Percentiles rank a stretch among this genome's conserved stretches.
These are phyloP conservation scores for Camellia sinensis DNA, from an alignment of 148 eudicot species.

Conservation along the genomic window DNA sequence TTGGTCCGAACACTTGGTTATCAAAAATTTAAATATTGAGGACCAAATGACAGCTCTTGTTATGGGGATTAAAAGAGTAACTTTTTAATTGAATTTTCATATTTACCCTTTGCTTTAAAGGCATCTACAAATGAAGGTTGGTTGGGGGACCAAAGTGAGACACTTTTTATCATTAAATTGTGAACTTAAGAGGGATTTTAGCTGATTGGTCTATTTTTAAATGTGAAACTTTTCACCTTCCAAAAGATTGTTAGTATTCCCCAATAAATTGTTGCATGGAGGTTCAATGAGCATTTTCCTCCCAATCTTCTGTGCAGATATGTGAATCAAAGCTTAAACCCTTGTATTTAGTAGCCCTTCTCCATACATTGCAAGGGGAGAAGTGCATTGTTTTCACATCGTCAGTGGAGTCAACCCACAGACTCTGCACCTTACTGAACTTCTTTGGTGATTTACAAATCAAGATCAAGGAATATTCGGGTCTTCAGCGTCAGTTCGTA, in stretches of 20 bases:
- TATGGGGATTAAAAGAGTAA: too few relatives aligned
- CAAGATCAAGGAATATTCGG: constrained; percentile 76
- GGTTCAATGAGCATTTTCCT: background rate
- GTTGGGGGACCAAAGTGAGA: too few relatives aligned
- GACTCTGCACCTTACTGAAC: constrained; percentile 63
- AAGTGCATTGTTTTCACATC: constrained; percentile 93
- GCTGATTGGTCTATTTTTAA: background rate
- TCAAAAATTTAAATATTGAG: too few relatives aligned
- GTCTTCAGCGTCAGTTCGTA: constrained; percentile 72
- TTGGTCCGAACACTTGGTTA: too few relatives aligned
- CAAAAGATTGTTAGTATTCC: background rate
- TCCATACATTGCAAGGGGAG: constrained; percentile 69
- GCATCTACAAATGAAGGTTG: too few relatives aligned
- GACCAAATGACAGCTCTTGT: too few relatives aligned
- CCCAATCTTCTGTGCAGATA: constrained; percentile 47
- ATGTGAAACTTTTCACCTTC: background rate
- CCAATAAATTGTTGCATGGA: background rate
- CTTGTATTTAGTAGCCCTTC: constrained; percentile 68
- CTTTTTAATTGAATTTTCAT: too few relatives aligned
- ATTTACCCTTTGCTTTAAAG: too few relatives aligned
- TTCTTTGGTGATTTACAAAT: constrained; percentile 64
- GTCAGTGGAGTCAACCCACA: constrained; percentile 78
- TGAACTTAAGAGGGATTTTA: background rate
- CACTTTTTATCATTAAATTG: background rate
- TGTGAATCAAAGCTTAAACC: constrained; percentile 80